These are phyloP conservation scores for Conticribra weissflogii DNA, from an alignment of 108 stramenopile genomes.

Conservation along the genomic window DNA sequence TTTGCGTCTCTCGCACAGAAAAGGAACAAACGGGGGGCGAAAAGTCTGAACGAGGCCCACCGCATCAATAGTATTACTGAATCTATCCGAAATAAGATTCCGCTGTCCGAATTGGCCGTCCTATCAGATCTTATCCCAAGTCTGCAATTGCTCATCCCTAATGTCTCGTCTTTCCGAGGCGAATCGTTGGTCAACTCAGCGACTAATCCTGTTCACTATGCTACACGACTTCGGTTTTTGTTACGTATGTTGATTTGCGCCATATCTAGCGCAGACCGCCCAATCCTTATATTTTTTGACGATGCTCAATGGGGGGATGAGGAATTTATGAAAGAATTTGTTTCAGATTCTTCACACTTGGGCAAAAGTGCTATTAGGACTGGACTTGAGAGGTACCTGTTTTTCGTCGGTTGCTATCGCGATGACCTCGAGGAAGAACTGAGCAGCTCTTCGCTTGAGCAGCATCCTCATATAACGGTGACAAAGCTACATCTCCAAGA, in stretches of 20 bases:
- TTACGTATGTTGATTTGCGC: neutral
- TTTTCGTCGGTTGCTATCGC: slow-evolving; percentile 17
- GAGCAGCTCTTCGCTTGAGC: neutral
- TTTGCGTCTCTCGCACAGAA: neutral
- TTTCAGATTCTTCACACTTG: neutral
- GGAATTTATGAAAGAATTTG: neutral
- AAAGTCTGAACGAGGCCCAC: neutral
- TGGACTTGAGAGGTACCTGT: neutral
- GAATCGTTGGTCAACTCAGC: neutral
- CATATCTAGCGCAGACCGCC: slow-evolving; percentile 10
- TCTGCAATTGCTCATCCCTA: neutral
- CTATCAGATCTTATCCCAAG: neutral
- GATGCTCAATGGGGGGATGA: slow-evolving; percentile 17
- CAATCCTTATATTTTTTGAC: slow-evolving; percentile 16
- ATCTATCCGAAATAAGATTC: neutral
- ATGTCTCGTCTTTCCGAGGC: neutral
- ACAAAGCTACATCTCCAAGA: slow-evolving; percentile 7
- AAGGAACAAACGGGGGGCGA: neutral
- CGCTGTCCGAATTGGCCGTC: neutral
- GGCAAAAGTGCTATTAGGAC: neutral
- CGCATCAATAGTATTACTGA: neutral
- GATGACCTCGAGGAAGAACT: slow-evolving; percentile 10
- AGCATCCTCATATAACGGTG: neutral
- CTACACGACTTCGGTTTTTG: neutral
- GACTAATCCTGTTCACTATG: neutral